Evolutionary conservation across 257 asterid species (phyloP), one percentile per base, ranked within the genome.

Genomic region (Solanum tacnaense): DNA sequence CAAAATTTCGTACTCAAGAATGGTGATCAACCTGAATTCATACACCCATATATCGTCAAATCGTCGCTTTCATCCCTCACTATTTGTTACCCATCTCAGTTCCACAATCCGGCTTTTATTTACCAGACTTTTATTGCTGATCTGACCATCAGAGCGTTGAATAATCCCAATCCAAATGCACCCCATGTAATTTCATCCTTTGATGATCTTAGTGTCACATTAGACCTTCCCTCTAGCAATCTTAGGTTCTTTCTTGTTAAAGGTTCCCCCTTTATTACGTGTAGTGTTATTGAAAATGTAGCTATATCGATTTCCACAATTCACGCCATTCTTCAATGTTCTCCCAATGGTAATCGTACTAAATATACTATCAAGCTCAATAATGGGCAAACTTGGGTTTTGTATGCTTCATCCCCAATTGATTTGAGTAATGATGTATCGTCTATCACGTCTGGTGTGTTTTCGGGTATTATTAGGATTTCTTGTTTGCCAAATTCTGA

Each of bases 1-100:
- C 99, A 97, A 38, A 97, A 97, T 87, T 92, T 95, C 56, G 93
- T 92, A 56, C 94, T 97, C 6, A 96, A 96, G 87, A 93, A 92
- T 67, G 99, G 99, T 36, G 98, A 97, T 86, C 98, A 97, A 31
- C 94, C 98, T 1, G 99, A 97, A 74, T 94, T 93, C 79, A 90
- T 97, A 67, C 99, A 96, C 74, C 99, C 99, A 0, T 97, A 96
- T 88, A 88, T 93, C 38, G 67, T 95, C 65, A 93, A 90, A 89
- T 97, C 99, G 2, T 87, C 93, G 7, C 88, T 88, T 29, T 95
- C 98, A 13, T 52, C 92, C 1, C 95, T 97, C 3, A 88, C 98
- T 8, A 46, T 97, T 27, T 95, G 98, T 44, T 96, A 89, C 91
- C 98, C 99, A 5, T 89, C 96, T 49, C 91, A 89, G 75, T 93